Evolutionary conservation across 257 asterid species (phyloP).

Genomic region (Petrea volubilis): DNA sequence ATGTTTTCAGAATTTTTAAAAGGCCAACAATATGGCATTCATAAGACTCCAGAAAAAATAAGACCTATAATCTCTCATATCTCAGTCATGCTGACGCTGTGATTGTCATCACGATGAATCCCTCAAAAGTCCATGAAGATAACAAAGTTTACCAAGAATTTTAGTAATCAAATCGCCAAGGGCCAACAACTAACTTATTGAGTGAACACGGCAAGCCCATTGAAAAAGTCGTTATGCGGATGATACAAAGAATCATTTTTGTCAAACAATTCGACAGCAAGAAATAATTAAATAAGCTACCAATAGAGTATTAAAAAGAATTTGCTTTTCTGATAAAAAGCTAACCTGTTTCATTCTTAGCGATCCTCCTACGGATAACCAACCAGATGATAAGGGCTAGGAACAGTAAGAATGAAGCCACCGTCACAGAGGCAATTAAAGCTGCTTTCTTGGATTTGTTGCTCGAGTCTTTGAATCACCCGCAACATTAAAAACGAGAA

Average conservation of each 20-base stretch:
- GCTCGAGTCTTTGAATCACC: slow-evolving; percentile 12
- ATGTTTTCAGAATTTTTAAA: too few relatives aligned
- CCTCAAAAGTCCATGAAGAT: too few relatives aligned
- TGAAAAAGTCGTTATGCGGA: not conserved
- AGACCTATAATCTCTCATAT: too few relatives aligned
- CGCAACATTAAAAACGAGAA: not conserved
- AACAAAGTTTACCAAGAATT: too few relatives aligned
- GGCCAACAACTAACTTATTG: too few relatives aligned
- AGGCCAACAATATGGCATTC: too few relatives aligned
- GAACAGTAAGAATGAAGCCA: not conserved
- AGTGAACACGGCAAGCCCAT: not conserved
- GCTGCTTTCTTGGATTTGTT: slow-evolving; percentile 1
- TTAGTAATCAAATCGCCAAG: too few relatives aligned
- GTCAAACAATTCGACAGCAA: not conserved
- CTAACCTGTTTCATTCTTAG: slow-evolving; percentile 9
- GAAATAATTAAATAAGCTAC: not conserved
- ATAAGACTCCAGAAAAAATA: too few relatives aligned
- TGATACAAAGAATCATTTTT: not conserved
- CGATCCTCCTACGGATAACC: slow-evolving; percentile 3
- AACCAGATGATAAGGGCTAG: slow-evolving; percentile 7
- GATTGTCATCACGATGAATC: too few relatives aligned
- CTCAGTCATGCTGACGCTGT: too few relatives aligned
- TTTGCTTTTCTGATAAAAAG: not conserved
- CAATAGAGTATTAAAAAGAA: too few relatives aligned
- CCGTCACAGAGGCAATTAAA: slow-evolving; percentile 14